Evolutionary conservation across 179 eudicot genomes (phyloP), one percentile per base, ranked within the genome.

Genomic region (Monotropa hypopitys): DNA sequence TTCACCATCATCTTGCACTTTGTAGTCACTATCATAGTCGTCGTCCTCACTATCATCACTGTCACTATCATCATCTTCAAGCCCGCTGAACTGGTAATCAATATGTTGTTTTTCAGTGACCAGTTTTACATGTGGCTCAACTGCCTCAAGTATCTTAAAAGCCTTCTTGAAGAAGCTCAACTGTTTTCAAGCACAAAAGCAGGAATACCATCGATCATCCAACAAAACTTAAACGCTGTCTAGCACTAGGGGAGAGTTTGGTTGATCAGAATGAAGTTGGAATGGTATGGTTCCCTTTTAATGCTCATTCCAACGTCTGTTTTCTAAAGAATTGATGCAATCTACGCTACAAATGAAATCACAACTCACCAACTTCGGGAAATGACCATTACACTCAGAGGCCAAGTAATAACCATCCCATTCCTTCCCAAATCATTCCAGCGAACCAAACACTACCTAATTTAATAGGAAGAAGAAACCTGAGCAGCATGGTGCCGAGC

Each of bases 401-500:
- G 35, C 66, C 20, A 61, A 61, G 38, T 33, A 28, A 61, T 13
- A 35, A 61, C 65, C 18, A 61, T 18, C 13, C 63, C 66, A 28
- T 61, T 38, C 40, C 66, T 30, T 61, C 38, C 66, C 18, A 61
- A 26, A 9, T 59, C 33, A 59, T 59, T 4, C 9, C 65, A 26
- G 16, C 15, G 6, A 59, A 59, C 33, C 65, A 59, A 61, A 61
- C 66, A 61, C 4, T 28, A 61, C 38, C 18, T 12, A 61, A 30
- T 12, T 46, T 73, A 21, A n/a, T 28, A 35, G 54, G 26, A 23
- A 51, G 70, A 72, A 76, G 53, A 78, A 76, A 94, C 99, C 98
- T 95, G 99, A 80, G 98, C 95, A 84, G 97, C 91, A 88, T 95
- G 97, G 79, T 95, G 99, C 57, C 99, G 89, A 73, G 94, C 89